Percentiles rank a stretch among this genome's conserved stretches.
Evolutionary conservation across 805 yeast species (phyloP).

Genomic region (Kluyveromyces wickerhamii): DNA sequence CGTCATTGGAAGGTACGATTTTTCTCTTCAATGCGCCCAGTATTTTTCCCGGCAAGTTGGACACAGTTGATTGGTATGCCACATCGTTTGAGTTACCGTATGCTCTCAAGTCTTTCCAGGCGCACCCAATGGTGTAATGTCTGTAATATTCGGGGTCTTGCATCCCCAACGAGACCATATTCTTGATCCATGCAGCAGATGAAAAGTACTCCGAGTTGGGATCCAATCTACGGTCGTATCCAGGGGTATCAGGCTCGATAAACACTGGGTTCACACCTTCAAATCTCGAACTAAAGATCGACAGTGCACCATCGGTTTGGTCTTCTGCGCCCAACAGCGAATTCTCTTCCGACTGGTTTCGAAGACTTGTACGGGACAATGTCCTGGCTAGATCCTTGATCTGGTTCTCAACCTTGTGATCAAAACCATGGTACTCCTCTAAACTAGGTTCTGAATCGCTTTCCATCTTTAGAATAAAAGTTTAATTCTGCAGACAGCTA

Average conservation of each 20-base stretch:
- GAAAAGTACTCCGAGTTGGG: slow-evolving; percentile 53
- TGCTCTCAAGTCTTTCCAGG: slow-evolving; percentile 51
- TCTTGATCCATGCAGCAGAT: slow-evolving; percentile 60
- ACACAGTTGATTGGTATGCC: slow-evolving; percentile 55
- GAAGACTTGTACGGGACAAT: slow-evolving; percentile 11
- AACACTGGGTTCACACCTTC: slow-evolving; percentile 23
- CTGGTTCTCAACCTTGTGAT: slow-evolving; percentile 26
- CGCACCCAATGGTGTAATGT: slow-evolving; percentile 52
- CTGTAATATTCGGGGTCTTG: slow-evolving; percentile 56
- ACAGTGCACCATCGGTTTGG: slow-evolving; percentile 7
- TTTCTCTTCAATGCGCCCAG: slow-evolving; percentile 16
- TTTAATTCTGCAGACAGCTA: no score
- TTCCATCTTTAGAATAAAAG: neutral
- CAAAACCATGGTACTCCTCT: slow-evolving; percentile 31
- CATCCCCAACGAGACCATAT: slow-evolving; percentile 44
- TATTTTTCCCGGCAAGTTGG: slow-evolving; percentile 35
- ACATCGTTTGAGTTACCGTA: slow-evolving; percentile 61
- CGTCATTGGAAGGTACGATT: slow-evolving; percentile 20
- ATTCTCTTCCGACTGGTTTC: neutral
- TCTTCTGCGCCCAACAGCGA: neutral
- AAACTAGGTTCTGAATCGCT: neutral
- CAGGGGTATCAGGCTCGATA: slow-evolving; percentile 10
- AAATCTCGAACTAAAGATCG: slow-evolving; percentile 12
- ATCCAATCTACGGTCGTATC: slow-evolving; percentile 40
- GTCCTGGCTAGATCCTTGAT: slow-evolving; percentile 37